Evolutionary conservation across 2,329 filamentous ascomycete species (phyloP).

Genomic region (Fusarium tricinctum): DNA sequence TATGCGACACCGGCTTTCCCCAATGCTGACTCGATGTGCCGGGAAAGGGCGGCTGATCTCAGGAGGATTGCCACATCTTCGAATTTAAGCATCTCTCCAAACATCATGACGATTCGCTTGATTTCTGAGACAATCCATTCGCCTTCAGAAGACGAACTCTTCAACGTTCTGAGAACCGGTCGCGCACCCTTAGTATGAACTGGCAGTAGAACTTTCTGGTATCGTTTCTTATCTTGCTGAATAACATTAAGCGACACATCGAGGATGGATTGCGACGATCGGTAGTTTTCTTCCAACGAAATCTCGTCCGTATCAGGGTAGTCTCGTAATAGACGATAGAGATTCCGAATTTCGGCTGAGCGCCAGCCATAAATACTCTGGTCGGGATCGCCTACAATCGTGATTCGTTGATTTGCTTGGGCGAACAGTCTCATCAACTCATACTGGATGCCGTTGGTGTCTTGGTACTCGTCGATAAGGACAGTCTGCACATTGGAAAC

Average conservation of each 20-base stretch:
- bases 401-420: conserved; percentile 79
- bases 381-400: conserved; percentile 95
- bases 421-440: conserved; percentile 93
- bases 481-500: conserved; percentile 92
- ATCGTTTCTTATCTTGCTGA: conserved; percentile 86
- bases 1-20: conserved; percentile 88
- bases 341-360: conserved; percentile 90
- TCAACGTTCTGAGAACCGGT: conserved; percentile 84
- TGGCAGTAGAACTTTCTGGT: conserved; percentile 82
- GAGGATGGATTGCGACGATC: conserved; percentile 89
- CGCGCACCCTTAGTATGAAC: conserved; percentile 84
- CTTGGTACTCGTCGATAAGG: conserved; percentile 96
- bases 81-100: conserved; percentile 78
- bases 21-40: conserved; percentile 86
- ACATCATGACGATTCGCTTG: conserved; percentile 76
- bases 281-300: conserved; percentile 92
- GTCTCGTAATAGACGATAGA: conserved; percentile 80
- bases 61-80: conserved; percentile 89
- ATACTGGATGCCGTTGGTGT: conserved; percentile 95
- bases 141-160: conserved; percentile 79
- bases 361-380: conserved; percentile 98
- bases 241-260: conserved; percentile 86
- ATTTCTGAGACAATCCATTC: conserved; percentile 92
- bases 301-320: conserved; percentile 86
- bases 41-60: conserved; percentile 84